Evolutionary conservation across 1,139 yeast species (phyloP).

Genomic region (Pichia sp.): DNA sequence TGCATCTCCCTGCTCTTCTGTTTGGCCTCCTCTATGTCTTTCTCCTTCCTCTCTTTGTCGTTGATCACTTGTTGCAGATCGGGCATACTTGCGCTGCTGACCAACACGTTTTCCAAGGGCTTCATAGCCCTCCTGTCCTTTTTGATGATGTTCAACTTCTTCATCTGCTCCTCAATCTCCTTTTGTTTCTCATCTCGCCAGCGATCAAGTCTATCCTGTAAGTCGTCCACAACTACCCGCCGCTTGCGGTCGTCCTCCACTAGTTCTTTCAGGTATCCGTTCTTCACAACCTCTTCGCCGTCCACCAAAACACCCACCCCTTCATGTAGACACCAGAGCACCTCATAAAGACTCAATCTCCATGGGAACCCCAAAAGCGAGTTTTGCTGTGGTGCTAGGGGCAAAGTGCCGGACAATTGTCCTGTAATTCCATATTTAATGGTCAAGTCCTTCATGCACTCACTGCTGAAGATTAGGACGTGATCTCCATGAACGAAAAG

Average conservation of each 20-base stretch:
- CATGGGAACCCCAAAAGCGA: constrained; percentile 80
- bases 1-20: constrained; percentile 8
- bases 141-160: constrained; percentile 12
- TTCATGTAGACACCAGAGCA: constrained; percentile 54
- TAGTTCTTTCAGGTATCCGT: constrained; percentile 7
- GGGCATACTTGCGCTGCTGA: constrained; percentile 17
- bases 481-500: constrained; percentile 39
- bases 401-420: constrained; percentile 72
- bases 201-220: constrained; percentile 12
- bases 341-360: constrained; percentile 68
- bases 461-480: constrained; percentile 49
- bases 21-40: constrained; percentile 1
- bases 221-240: constrained; percentile 5
- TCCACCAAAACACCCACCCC: constrained; percentile 39
- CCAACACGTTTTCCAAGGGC: constrained; percentile 8
- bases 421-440: constrained; percentile 58
- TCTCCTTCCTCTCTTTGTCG: constrained; percentile 4
- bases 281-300: constrained; percentile 4
- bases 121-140: constrained; percentile 2
- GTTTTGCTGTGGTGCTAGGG: constrained; percentile 89
- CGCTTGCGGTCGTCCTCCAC: constrained; percentile 7
- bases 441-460: constrained; percentile 51
- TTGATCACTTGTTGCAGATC: constrained; percentile 15
- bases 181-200: constrained; percentile 17
- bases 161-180: constrained; percentile 19